These are phyloP conservation scores for Solanum peruvianum DNA, from an alignment of 257 asterid species.

Conservation along the genomic window DNA sequence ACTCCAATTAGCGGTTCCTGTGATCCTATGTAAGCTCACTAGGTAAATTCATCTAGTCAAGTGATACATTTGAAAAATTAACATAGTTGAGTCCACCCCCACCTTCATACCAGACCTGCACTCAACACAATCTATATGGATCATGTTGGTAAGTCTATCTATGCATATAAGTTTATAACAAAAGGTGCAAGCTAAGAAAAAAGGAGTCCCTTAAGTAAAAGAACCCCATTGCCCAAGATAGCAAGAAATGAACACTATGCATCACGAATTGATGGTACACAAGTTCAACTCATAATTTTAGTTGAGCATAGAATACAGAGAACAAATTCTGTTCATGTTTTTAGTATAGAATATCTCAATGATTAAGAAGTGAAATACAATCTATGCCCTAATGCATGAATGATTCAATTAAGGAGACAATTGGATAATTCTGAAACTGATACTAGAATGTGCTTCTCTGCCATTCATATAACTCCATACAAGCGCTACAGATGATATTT, in stretches of 20 bases:
- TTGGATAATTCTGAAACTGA: background rate
- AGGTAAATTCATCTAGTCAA: background rate
- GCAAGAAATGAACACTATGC: background rate
- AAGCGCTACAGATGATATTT: background rate
- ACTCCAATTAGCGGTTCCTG: background rate
- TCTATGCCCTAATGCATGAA: background rate
- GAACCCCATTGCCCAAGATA: background rate
- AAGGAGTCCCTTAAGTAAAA: background rate
- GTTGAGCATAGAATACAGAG: background rate
- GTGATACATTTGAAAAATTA: background rate
- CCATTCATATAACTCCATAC: background rate
- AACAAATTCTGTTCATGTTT: background rate
- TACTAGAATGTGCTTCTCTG: background rate
- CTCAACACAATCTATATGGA: background rate
- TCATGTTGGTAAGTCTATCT: background rate
- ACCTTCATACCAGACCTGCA: background rate
- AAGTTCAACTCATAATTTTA: background rate
- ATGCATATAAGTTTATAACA: background rate
- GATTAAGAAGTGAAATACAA: background rate
- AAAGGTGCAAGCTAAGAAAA: background rate
- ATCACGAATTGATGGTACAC: background rate
- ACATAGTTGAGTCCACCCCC: background rate
- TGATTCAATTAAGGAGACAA: background rate
- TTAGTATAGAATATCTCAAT: background rate
- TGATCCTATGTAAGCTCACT: background rate